Evolutionary conservation across 306 rosid genomes (phyloP).

Genomic region (Clitoria ternatea): DNA sequence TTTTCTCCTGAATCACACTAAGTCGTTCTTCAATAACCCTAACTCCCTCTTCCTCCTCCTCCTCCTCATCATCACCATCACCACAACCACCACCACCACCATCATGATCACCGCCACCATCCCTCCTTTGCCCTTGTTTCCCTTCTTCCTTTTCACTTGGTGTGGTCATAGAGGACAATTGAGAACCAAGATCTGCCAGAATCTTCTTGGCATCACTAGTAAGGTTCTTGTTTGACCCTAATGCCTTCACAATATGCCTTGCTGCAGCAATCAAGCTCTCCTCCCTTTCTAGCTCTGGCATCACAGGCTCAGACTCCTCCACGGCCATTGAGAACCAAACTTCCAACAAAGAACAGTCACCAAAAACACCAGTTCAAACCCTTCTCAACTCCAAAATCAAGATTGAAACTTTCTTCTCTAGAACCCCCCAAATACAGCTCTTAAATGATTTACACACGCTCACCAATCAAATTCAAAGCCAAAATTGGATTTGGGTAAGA

Average conservation of each 20-base stretch:
- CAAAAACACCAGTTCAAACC: slow-evolving; percentile 18
- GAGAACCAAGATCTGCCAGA: slow-evolving; percentile 68
- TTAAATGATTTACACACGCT: not conserved
- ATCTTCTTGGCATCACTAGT: slow-evolving; percentile 57
- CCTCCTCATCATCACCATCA: not conserved
- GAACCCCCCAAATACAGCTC: slow-evolving; percentile 3
- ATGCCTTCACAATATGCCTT: slow-evolving; percentile 54
- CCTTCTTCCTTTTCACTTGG: slow-evolving; percentile 35
- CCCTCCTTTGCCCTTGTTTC: slow-evolving; percentile 16
- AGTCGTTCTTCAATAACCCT: slow-evolving; percentile 42
- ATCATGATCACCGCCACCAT: not conserved
- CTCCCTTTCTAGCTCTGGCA: slow-evolving; percentile 61
- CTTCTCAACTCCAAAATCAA: slow-evolving; percentile 23
- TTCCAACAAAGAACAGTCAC: slow-evolving; percentile 9
- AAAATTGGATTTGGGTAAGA: slow-evolving; percentile 1
- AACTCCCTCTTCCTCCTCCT: slow-evolving; percentile 26
- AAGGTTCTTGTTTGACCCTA: slow-evolving; percentile 65
- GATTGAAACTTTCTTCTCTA: not conserved
- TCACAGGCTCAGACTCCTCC: slow-evolving; percentile 47
- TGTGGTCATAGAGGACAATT: slow-evolving; percentile 46
- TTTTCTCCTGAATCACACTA: slow-evolving; percentile 49
- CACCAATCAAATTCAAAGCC: slow-evolving; percentile 24
- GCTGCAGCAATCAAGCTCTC: slow-evolving; percentile 71
- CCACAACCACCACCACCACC: not conserved
- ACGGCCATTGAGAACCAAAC: slow-evolving; percentile 40